Evolutionary conservation across 2,329 filamentous ascomycete species (phyloP).

Genomic region (Aspergillus sp.): DNA sequence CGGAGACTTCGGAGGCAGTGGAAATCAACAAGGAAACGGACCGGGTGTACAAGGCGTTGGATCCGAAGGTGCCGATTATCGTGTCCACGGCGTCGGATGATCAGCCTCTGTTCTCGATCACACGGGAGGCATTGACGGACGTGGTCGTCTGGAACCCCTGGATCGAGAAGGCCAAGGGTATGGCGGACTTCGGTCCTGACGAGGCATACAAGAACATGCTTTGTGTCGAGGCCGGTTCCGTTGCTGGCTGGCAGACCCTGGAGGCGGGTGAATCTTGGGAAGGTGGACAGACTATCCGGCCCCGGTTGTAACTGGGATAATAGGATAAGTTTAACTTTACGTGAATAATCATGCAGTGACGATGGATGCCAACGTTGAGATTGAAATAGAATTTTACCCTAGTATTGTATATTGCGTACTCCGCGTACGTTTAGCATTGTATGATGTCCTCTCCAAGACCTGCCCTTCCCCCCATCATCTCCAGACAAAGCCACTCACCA

Average conservation of each 20-base stretch:
- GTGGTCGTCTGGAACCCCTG: constrained; percentile 98
- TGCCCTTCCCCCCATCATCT: too few relatives aligned
- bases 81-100: constrained; percentile 51
- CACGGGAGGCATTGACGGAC: constrained; percentile 81
- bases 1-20: constrained; percentile 65
- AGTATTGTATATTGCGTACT: too few relatives aligned
- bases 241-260: constrained; percentile 77
- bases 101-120: constrained; percentile 68
- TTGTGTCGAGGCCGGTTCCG: constrained; percentile 87
- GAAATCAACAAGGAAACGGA: constrained; percentile 79
- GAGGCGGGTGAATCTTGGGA: constrained; percentile 75
- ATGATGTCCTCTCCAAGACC: background rate
- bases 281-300: constrained; percentile 60
- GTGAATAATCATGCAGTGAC: background rate
- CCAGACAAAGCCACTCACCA: background rate
- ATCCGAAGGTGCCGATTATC: constrained; percentile 50
- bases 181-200: constrained; percentile 85
- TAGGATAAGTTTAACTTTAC: background rate
- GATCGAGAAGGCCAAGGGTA: constrained; percentile 77
- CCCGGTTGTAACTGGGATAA: constrained; percentile 28
- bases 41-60: constrained; percentile 74
- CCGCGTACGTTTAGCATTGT: too few relatives aligned
- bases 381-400: background rate
- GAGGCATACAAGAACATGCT: constrained; percentile 92
- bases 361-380: background rate